Evolutionary conservation across 441 rosid genomes (phyloP).

Genomic region (Populus trichocarpa): DNA sequence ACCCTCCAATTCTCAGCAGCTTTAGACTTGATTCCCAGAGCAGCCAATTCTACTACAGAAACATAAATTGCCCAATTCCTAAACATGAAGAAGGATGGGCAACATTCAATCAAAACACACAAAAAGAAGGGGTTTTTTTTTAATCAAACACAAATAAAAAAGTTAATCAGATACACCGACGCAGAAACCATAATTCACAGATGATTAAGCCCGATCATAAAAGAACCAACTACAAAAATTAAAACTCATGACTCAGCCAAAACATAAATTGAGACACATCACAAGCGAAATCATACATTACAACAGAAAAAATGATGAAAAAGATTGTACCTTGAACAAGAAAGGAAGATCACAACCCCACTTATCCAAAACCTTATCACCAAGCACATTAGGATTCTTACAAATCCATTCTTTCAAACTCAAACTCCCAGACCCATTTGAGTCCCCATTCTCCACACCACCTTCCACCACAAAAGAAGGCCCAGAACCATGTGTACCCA

Average conservation of each 20-base stretch:
- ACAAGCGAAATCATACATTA: neutral
- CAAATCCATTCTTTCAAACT: constrained; percentile 62
- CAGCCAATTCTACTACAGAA: neutral
- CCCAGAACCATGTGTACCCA: constrained; percentile 76
- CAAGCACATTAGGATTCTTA: constrained; percentile 52
- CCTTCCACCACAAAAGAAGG: constrained; percentile 49
- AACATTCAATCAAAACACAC: neutral
- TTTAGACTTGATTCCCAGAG: neutral
- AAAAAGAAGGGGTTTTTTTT: constrained; percentile 41
- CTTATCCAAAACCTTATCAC: constrained; percentile 49
- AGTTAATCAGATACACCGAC: neutral
- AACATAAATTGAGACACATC: neutral
- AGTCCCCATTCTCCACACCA: constrained; percentile 22
- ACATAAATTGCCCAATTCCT: neutral
- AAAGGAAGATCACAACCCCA: constrained; percentile 87
- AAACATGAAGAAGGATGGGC: neutral
- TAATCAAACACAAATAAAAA: neutral
- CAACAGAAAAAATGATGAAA: too few relatives aligned
- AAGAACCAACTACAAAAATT: neutral
- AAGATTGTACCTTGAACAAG: constrained; percentile 58
- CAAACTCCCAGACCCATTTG: constrained; percentile 21
- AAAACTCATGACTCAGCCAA: neutral
- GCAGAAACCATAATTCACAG: neutral
- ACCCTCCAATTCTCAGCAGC: neutral
- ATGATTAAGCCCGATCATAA: neutral